Base-by-base conservation (phyloP, 805 yeast species). In the Monosporozyma unispora region DNA sequence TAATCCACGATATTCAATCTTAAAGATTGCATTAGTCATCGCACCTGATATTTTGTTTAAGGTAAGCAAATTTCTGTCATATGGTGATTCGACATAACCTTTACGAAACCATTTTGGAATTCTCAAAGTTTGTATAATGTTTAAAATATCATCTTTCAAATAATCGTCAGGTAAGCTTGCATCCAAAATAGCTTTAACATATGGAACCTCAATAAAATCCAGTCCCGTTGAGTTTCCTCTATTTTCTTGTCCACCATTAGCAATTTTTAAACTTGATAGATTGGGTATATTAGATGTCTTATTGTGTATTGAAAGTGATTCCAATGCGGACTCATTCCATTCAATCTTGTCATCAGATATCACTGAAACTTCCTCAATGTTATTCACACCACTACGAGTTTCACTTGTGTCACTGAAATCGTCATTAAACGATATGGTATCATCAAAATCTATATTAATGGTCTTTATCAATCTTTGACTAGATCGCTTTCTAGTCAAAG, bases 41-140 rank as follows among this genome's bases (percentile, higher is more conserved):
- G 99, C 99, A 19, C 99, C 98, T 35, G 87, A 79, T 46, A 93
- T 87, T 55, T 96, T 76, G 39, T 69, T 72, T 19, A 90, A 65
- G 21, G 67, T 71, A 38, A 91, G 65, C 37, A 70, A 66, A 19
- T 70, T 71, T 18, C 76, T 64, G 8, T 70, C 54, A 18, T 74
- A 47, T 55, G 70, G 54, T 1, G 59, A 50, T 9, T 50, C 42
- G 18, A 43, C 46, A 16, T 54, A 45, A 28, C 82, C 75, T 52
- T 73, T 73, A 1, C 52, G 52, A 57, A 81, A 79, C 99, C 99
- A 93, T 64, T 84, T 83, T 31, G 87, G 77, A 41, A 93, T 80
- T 49, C 75, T 74, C 50, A 93, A 68, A 8, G 75, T 71, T 55
- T 82, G 82, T 31, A 83, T 63, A 35, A 87, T 71, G 1, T 81